Evolutionary conservation across 75 land plant species (phyloP).

Genomic region (Selaginella tamariscina): DNA sequence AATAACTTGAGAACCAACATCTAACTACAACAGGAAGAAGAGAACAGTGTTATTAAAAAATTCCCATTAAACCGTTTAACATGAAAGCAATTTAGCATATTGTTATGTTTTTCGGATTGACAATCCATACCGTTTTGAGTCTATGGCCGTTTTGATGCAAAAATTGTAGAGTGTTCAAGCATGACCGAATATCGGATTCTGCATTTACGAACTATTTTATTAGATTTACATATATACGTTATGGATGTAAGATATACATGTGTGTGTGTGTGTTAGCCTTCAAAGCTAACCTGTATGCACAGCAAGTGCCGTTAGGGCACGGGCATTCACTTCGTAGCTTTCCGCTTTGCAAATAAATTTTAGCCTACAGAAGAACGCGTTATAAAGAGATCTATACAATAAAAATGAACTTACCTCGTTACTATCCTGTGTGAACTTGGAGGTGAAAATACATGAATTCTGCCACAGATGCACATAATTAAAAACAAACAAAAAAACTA

Average conservation of each 20-base stretch:
- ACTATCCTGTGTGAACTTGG: constrained; percentile 80
- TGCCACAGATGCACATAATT: constrained; percentile 16
- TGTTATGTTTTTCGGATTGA: too few relatives aligned
- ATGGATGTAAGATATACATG: constrained; percentile 1
- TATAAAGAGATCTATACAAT: neutral
- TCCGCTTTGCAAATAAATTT: constrained; percentile 79
- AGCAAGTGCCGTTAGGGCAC: constrained; percentile 79
- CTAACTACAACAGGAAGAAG: constrained; percentile 59
- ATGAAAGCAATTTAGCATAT: neutral
- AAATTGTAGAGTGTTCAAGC: constrained; percentile 95
- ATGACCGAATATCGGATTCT: constrained; percentile 96
- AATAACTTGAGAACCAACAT: constrained; percentile 72
- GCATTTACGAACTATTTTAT: constrained; percentile 18
- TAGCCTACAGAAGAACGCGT: constrained; percentile 32
- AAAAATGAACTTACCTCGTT: constrained; percentile 40
- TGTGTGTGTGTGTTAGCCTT: too few relatives aligned
- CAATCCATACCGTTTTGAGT: constrained; percentile 44
- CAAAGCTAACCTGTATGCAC: constrained; percentile 49
- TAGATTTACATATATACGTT: neutral
- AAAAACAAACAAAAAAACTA: constrained; percentile 4
- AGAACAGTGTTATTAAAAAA: too few relatives aligned
- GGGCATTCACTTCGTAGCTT: constrained; percentile 63
- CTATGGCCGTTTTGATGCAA: constrained; percentile 59
- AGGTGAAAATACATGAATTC: constrained; percentile 76
- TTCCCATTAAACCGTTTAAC: constrained; percentile 6